Base-by-base conservation (phyloP, 169 alveolate species). In the Plasmodium ovale region DNA sequence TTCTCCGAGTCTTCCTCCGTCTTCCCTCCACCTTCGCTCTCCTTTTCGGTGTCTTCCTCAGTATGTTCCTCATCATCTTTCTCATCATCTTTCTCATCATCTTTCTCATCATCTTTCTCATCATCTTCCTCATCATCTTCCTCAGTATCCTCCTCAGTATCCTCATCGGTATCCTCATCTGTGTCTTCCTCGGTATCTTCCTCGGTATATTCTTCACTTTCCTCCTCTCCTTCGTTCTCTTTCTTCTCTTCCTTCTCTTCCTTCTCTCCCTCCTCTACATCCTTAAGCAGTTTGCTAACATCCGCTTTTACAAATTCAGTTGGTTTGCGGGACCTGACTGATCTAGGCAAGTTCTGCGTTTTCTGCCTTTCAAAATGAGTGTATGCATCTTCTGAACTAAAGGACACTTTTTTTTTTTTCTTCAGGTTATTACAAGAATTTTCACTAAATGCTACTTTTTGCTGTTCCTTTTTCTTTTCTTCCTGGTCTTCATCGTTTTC, bases 271-370 rank as follows among this genome's bases (percentile, higher is more conserved):
- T 67, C 56, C 51, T 23, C 60, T 67, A 14, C 56, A 31, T 67
- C 77, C 35, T 67, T 58, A 42, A 67, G 56, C 12, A 70, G 27
- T 21, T 70, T 70, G 5, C 29, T 47, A 9, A 70, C 10, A 27
- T 70, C 84, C 71, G 56, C 56, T 27, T 79, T 79, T 35, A 79
- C 82, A 49, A 21, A 79, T 0, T 79, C 89, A 1, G 89, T 79
- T 29, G 89, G 89, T 31, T 79, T 79, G 12, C 89, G 79, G 2
- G 89, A 16, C 31, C 89, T 79, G 5, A 64, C 70, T 1, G 89
- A 58, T 42, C 82, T 79, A 6, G 69, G 71, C 16, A 39, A n/a
- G 23, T 7, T 62, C 16, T 49, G 21, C 4, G 89, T 51, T 42
- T 25, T 44, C 1, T 58, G 72, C 10, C 62, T 73, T 42, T 73